A percentile compares a stretch with the other conserved stretches of the same genome.
These are phyloP conservation scores for Amaranthus cruentus DNA, from an alignment of 148 eudicot genomes.

Conservation along the genomic window DNA sequence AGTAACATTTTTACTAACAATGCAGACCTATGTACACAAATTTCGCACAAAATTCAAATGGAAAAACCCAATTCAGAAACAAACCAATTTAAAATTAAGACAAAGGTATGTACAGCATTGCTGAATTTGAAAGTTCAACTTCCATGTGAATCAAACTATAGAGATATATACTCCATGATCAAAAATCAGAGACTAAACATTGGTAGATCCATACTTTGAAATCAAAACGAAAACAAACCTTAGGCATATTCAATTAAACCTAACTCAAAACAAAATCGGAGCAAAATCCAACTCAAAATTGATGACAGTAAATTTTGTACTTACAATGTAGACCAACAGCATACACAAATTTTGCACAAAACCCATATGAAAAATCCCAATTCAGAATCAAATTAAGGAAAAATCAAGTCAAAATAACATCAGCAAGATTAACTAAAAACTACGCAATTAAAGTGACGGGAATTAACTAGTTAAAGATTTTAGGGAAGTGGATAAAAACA, in stretches of 20 bases:
- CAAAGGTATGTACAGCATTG: conserved; percentile 14
- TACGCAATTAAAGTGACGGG: background rate
- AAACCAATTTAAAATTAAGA: conserved; percentile 14
- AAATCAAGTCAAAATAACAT: background rate
- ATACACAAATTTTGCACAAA: background rate
- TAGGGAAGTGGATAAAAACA: background rate
- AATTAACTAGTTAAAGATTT: background rate
- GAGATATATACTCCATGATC: background rate
- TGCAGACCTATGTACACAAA: background rate
- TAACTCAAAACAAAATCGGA: background rate
- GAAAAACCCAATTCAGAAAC: too few species aligned
- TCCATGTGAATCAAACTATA: background rate
- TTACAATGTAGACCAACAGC: conserved; percentile 9
- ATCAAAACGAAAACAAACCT: background rate
- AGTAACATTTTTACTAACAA: background rate
- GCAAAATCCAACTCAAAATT: conserved; percentile 6
- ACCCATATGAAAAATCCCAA: conserved; percentile 4
- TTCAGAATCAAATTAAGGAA: conserved; percentile 1
- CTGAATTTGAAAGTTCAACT: conserved; percentile 2
- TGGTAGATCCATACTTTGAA: background rate
- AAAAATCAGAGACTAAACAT: background rate
- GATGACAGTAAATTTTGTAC: background rate
- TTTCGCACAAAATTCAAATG: background rate
- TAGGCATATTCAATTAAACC: background rate
- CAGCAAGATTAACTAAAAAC: background rate